These are phyloP conservation scores for Oenanthe sinensis DNA, from an alignment of 129 eudicot genomes.

Conservation along the genomic window DNA sequence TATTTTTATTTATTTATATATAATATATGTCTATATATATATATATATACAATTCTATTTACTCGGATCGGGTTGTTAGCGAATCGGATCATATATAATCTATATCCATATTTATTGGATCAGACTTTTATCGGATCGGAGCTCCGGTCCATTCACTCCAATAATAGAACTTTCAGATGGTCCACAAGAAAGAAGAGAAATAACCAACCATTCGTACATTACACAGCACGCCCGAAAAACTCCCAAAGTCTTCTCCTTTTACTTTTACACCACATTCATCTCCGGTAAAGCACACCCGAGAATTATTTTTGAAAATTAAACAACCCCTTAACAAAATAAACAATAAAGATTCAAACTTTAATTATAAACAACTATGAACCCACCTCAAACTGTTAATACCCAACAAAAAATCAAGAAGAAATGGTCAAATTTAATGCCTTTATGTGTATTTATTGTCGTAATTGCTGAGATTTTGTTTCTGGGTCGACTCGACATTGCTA, in stretches of 20 bases:
- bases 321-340: background rate
- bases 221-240: background rate
- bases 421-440: slow-evolving; percentile 51
- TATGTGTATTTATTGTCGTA: slow-evolving; percentile 56
- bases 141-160: too few relatives aligned
- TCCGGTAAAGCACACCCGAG: background rate
- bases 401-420: slow-evolving; percentile 19
- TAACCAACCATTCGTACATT: background rate
- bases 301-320: background rate
- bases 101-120: too few relatives aligned
- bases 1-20: too few relatives aligned
- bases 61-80: too few relatives aligned
- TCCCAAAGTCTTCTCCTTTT: background rate
- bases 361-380: background rate
- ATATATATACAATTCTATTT: too few relatives aligned
- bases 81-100: too few relatives aligned
- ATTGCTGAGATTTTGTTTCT: slow-evolving; percentile 65
- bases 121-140: too few relatives aligned
- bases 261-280: background rate
- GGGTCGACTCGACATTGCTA: slow-evolving; percentile 57
- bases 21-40: too few relatives aligned
- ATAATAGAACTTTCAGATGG: background rate
- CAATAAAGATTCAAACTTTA: background rate
- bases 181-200: background rate
- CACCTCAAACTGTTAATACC: background rate